Percentiles rank a stretch among this genome's conserved stretches.
phyloP scores from a whole-genome alignment of 2,329 filamentous ascomycete genomes.

The Neopestalotiopsis sp. region DNA sequence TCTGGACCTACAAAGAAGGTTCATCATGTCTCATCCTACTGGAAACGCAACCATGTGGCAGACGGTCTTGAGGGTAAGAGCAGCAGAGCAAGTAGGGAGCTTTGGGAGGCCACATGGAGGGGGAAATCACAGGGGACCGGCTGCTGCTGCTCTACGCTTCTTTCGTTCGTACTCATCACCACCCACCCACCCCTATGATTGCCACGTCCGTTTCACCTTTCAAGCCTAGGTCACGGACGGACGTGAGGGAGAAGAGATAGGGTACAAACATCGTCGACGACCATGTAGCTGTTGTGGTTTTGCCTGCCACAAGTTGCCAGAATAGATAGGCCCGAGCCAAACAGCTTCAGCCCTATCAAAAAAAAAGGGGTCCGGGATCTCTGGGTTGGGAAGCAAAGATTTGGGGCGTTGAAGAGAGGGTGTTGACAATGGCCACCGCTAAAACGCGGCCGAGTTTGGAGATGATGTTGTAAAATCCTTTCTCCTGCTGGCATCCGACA shows the following conservation, averaged over 20 bases:
- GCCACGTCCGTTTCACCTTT: background rate
- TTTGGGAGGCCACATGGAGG: background rate
- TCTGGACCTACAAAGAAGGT: background rate
- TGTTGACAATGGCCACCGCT: background rate
- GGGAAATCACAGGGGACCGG: background rate
- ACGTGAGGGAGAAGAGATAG: background rate
- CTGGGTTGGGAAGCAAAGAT: background rate
- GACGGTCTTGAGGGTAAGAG: background rate
- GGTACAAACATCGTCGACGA: background rate
- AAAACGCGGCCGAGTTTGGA: slow-evolving; percentile 9
- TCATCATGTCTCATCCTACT: background rate
- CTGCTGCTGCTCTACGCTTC: background rate
- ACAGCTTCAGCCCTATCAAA: slow-evolving; percentile 1
- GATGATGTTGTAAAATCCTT: background rate
- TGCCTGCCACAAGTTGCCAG: background rate
- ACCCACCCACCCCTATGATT: background rate
- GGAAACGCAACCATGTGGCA: background rate
- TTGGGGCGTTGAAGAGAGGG: background rate
- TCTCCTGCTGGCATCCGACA: slow-evolving; percentile 1
- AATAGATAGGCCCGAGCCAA: no score
- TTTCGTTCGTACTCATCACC: background rate
- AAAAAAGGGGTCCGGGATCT: background rate
- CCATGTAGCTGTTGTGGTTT: background rate
- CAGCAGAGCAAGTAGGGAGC: background rate
- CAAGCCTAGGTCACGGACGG: background rate